A percentile compares a stretch with the other conserved stretches of the same genome.
Evolutionary conservation across 2,329 filamentous ascomycete species (phyloP).

Genomic region (Teratosphaeriaceae sp.): DNA sequence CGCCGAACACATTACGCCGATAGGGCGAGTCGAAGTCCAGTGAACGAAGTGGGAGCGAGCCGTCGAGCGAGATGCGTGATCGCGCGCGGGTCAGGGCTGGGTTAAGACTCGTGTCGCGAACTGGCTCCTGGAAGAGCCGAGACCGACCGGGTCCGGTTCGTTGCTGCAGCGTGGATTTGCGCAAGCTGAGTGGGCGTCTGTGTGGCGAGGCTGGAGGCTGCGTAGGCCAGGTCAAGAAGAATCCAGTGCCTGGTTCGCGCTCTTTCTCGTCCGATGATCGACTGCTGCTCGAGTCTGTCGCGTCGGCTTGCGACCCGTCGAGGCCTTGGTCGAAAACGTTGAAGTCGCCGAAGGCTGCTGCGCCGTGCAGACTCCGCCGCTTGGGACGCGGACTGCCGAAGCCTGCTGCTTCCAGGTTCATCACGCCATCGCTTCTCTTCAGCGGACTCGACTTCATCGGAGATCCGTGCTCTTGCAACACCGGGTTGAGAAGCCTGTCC

Average conservation of each 20-base stretch:
- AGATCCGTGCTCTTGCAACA: conserved; percentile 41
- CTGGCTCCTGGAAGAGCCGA: conserved; percentile 32
- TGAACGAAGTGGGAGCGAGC: conserved; percentile 59
- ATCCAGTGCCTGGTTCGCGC: conserved; percentile 25
- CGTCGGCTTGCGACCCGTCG: conserved; percentile 22
- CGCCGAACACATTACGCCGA: conserved; percentile 53
- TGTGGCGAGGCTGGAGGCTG: conserved; percentile 24
- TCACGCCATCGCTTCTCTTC: conserved; percentile 84
- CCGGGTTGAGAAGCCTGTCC: conserved; percentile 39
- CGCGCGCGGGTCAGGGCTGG: conserved; percentile 30
- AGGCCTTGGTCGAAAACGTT: conserved; percentile 67
- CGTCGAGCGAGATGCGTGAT: conserved; percentile 71
- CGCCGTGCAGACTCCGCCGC: conserved; percentile 76
- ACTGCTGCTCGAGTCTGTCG: conserved; percentile 12
- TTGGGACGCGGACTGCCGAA: conserved; percentile 79
- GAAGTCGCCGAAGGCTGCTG: conserved; percentile 59
- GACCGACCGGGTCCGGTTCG: conserved; percentile 51
- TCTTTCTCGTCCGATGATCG: conserved; percentile 24
- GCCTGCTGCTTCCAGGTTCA: conserved; percentile 74
- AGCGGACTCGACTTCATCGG: conserved; percentile 69
- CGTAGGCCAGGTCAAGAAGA: conserved; percentile 30
- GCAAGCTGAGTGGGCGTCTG: conserved; percentile 41
- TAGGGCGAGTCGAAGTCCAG: conserved; percentile 61
- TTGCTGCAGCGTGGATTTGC: conserved; percentile 84
- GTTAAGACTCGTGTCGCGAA: conserved; percentile 19